Conservation (phyloP, 2,329 filamentous ascomycete genomes). For the Rhinocladiella similis region DNA sequence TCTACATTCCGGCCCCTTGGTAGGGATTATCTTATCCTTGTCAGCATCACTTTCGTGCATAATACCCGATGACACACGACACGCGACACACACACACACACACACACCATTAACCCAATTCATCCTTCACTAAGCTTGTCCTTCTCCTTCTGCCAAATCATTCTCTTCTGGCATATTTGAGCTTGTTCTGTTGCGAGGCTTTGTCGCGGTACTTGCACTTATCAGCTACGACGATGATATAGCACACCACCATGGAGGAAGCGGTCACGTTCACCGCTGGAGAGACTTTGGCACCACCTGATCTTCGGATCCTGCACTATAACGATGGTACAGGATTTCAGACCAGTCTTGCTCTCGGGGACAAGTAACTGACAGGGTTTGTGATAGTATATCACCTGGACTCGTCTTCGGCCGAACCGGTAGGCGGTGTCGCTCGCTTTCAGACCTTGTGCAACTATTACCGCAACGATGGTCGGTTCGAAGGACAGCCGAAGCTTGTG, state of each 20-base stretch:
- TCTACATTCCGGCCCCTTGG: too few relatives aligned
- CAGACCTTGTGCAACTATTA: constrained; percentile 78
- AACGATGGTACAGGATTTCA: constrained; percentile 60
- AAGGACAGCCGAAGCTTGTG: constrained; percentile 64
- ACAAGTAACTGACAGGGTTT: neutral
- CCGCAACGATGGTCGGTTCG: constrained; percentile 59
- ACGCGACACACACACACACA: too few relatives aligned
- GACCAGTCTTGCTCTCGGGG: neutral
- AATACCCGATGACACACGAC: too few relatives aligned
- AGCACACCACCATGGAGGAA: constrained; percentile 14
- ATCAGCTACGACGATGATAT: too few relatives aligned
- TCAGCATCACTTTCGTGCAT: too few relatives aligned
- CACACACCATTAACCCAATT: too few relatives aligned
- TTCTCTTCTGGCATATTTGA: too few relatives aligned
- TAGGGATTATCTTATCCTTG: too few relatives aligned
- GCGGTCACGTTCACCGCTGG: constrained; percentile 34
- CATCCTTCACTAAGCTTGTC: too few relatives aligned
- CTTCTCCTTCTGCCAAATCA: too few relatives aligned
- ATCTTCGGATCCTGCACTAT: constrained; percentile 82
- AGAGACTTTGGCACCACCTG: constrained; percentile 55
- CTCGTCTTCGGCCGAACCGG: constrained; percentile 49
- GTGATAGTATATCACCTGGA: constrained; percentile 78
- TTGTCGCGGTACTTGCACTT: too few relatives aligned
- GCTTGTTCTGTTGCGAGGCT: too few relatives aligned
- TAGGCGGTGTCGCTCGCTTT: constrained; percentile 79